phyloP scores from a whole-genome alignment of 768 basidiomycete species.

The Gymnopilus junonius region DNA sequence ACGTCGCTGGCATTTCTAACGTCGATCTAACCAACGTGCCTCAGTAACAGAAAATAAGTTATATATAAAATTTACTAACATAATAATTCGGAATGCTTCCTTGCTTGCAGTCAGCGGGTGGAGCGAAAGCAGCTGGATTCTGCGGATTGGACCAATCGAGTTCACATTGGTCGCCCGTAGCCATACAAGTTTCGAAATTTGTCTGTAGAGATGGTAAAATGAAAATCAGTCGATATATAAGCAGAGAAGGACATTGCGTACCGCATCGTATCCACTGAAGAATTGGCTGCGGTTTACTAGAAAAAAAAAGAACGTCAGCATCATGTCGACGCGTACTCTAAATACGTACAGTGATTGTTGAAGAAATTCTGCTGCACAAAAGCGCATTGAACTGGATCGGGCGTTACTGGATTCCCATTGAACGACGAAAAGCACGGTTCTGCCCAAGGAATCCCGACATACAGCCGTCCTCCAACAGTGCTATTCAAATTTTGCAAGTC shows the following conservation, averaged over 20 bases:
- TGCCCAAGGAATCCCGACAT: slow-evolving; percentile 10
- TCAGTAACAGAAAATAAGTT: not conserved
- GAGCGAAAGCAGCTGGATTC: slow-evolving; percentile 7
- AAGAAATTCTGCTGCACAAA: slow-evolving; percentile 16
- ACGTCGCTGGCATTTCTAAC: slow-evolving; percentile 21
- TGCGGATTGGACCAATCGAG: slow-evolving; percentile 21
- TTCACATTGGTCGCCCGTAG: slow-evolving; percentile 19
- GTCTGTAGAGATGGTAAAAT: too few species aligned
- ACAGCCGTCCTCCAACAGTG: slow-evolving; percentile 18
- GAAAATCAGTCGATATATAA: too few species aligned
- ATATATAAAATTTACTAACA: slow-evolving; percentile 8
- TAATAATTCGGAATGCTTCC: slow-evolving; percentile 23
- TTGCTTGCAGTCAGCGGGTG: slow-evolving; percentile 19
- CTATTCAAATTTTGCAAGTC: not conserved
- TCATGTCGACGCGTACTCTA: not conserved
- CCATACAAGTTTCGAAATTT: slow-evolving; percentile 24
- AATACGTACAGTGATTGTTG: slow-evolving; percentile 17
- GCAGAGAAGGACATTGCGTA: too few species aligned
- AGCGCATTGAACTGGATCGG: slow-evolving; percentile 7
- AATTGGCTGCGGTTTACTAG: too few species aligned
- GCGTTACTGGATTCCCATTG: not conserved
- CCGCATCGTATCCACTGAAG: too few species aligned
- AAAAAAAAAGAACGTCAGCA: not conserved
- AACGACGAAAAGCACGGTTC: slow-evolving; percentile 15
- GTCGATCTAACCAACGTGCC: slow-evolving; percentile 21